phyloP scores from a whole-genome alignment of 1,284 basidiomycete species.

The Entoloma clypeatum region DNA sequence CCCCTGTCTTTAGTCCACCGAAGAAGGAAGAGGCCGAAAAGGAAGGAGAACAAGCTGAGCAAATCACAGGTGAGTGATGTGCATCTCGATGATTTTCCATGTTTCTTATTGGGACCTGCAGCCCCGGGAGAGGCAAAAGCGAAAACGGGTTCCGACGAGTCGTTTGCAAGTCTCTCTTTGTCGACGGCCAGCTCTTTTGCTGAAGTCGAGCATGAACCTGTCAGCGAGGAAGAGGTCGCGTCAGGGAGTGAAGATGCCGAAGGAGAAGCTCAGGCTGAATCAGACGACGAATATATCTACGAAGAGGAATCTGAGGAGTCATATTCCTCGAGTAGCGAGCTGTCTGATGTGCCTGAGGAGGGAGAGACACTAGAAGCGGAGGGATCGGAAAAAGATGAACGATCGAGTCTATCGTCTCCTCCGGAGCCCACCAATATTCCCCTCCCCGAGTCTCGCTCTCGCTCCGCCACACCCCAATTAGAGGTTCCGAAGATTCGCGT shows the following conservation, averaged over 20 bases:
- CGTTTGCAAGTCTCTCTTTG: slow-evolving; percentile 28
- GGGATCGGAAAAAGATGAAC: slow-evolving; percentile 21
- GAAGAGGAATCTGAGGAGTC: slow-evolving; percentile 23
- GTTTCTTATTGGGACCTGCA: too few species aligned
- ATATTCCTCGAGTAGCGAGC: slow-evolving; percentile 18
- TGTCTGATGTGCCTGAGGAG: slow-evolving; percentile 24
- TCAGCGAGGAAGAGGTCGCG: slow-evolving; percentile 14
- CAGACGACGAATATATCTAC: slow-evolving; percentile 13
- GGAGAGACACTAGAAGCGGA: slow-evolving; percentile 33
- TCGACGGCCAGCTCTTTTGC: slow-evolving; percentile 38
- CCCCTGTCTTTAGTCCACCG: slow-evolving; percentile 11
- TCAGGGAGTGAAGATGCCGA: slow-evolving; percentile 20
- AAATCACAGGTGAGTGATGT: background rate
- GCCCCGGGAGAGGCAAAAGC: slow-evolving; percentile 9
- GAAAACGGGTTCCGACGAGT: slow-evolving; percentile 19
- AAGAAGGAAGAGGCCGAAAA: slow-evolving; percentile 5
- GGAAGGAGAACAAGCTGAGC: slow-evolving; percentile 8
- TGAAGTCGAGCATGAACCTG: slow-evolving; percentile 26
- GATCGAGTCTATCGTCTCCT: slow-evolving; percentile 11
- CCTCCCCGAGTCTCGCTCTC: slow-evolving; percentile 36
- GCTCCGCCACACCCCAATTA: slow-evolving; percentile 45
- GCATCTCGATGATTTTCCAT: background rate
- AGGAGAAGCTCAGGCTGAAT: slow-evolving; percentile 7
- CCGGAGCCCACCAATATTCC: slow-evolving; percentile 31
- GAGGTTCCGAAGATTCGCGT: slow-evolving; percentile 34